These are phyloP conservation scores for Coemansia asiatica DNA, from an alignment of 192 early-diverging fungal genomes.

Conservation along the genomic window DNA sequence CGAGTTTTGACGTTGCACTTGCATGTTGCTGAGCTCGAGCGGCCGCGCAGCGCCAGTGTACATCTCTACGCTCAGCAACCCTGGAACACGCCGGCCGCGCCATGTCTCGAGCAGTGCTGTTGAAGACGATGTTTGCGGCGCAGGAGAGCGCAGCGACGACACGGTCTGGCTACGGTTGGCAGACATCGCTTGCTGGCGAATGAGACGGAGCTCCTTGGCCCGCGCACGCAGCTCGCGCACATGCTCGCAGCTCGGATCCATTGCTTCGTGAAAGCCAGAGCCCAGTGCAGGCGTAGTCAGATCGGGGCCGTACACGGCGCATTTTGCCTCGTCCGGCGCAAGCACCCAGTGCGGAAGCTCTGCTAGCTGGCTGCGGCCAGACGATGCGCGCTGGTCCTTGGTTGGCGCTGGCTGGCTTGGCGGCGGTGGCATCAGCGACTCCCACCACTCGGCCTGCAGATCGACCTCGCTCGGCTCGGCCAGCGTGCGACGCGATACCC, in stretches of 20 bases:
- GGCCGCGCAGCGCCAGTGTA: conserved; percentile 21
- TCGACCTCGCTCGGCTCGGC: conserved; percentile 19
- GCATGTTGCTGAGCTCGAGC: conserved; percentile 11
- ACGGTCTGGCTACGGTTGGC: conserved; percentile 18
- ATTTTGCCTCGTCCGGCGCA: conserved; percentile 33
- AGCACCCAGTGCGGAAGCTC: conserved; percentile 43
- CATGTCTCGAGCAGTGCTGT: conserved; percentile 34
- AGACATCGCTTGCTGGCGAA: conserved; percentile 32
- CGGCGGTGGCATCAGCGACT: conserved; percentile 48
- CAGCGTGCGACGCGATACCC: conserved; percentile 26
- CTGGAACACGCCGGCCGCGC: conserved; percentile 44
- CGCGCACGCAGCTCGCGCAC: conserved; percentile 35
- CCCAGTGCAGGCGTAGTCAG: neutral
- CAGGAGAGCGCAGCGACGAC: conserved; percentile 4
- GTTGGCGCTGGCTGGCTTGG: neutral
- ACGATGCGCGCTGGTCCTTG: conserved; percentile 14
- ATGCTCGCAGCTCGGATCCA: conserved; percentile 39
- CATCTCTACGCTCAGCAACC: conserved; percentile 23
- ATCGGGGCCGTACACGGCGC: conserved; percentile 32
- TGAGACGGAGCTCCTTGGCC: conserved; percentile 37
- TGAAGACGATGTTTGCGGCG: neutral
- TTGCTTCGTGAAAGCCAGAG: neutral
- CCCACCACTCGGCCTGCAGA: conserved; percentile 43
- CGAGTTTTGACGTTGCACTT: conserved; percentile 1
- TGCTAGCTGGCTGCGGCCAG: conserved; percentile 16